A percentile compares a stretch with the other conserved stretches of the same genome.
Evolutionary conservation across 2,329 filamentous ascomycete species (phyloP).

Genomic region (Knoxdaviesia capensis): DNA sequence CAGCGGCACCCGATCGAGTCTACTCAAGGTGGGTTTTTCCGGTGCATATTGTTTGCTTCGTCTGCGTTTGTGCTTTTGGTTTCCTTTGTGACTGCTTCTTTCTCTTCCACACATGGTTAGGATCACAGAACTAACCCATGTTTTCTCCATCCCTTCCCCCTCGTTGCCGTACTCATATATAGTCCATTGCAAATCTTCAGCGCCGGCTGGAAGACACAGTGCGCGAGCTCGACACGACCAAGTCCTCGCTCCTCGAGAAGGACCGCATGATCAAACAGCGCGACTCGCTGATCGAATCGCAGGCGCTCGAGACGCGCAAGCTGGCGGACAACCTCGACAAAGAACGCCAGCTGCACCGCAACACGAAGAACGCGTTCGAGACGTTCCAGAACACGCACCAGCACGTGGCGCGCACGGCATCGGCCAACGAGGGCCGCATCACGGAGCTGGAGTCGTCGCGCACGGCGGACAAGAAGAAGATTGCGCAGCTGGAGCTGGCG

Average conservation of each 20-base stretch:
- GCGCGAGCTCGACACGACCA: slow-evolving; percentile 61
- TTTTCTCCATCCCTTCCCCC: not conserved
- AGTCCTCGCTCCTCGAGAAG: slow-evolving; percentile 67
- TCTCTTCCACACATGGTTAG: not conserved
- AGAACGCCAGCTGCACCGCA: slow-evolving; percentile 65
- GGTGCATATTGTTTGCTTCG: too few species aligned
- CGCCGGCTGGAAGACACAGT: slow-evolving; percentile 70
- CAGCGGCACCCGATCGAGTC: slow-evolving; percentile 64
- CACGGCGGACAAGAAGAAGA: slow-evolving; percentile 56
- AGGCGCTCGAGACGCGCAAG: slow-evolving; percentile 69
- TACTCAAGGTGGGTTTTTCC: slow-evolving; percentile 45
- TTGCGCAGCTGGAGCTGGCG: slow-evolving; percentile 55
- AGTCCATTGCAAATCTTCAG: slow-evolving; percentile 74
- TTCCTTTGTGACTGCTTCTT: not conserved
- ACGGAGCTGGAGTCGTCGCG: slow-evolving; percentile 69
- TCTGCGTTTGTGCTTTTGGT: too few species aligned
- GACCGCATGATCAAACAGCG: slow-evolving; percentile 79
- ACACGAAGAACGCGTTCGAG: slow-evolving; percentile 75
- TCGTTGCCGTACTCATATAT: not conserved
- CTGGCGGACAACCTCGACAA: slow-evolving; percentile 79
- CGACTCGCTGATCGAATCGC: slow-evolving; percentile 71
- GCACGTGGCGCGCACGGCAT: slow-evolving; percentile 68
- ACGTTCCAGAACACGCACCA: slow-evolving; percentile 74
- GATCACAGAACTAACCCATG: not conserved
- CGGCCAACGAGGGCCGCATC: slow-evolving; percentile 67